phyloP scores from a whole-genome alignment of 345 rosid species.

The Laguncularia racemosa region DNA sequence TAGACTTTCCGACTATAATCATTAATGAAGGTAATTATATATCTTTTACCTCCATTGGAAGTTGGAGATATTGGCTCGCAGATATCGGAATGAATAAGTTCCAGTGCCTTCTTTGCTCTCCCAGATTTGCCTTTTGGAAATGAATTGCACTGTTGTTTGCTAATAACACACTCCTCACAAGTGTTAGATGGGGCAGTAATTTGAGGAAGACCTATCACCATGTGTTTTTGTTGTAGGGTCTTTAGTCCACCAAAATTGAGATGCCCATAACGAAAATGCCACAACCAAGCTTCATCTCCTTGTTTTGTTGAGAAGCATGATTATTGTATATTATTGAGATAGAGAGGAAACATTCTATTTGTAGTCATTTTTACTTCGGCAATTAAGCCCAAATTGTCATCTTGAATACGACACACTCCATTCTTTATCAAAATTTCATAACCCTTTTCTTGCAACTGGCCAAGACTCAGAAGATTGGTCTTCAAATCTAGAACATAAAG shows the following conservation, averaged over 20 bases:
- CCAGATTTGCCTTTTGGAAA: too few species aligned
- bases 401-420: neutral
- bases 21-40: neutral
- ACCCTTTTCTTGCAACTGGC: neutral
- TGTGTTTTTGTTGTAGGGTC: conserved; percentile 2
- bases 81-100: too few species aligned
- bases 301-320: neutral
- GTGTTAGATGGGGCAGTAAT: neutral
- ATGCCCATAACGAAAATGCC: conserved; percentile 2
- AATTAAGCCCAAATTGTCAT: neutral
- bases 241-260: too few species aligned
- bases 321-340: neutral
- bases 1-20: neutral
- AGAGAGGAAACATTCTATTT: neutral
- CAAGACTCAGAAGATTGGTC: neutral
- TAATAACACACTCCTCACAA: neutral
- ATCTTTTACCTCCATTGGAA: too few species aligned
- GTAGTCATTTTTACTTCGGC: neutral
- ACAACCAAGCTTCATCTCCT: neutral
- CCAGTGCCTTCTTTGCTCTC: too few species aligned
- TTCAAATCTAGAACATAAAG: neutral
- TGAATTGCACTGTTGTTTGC: too few species aligned
- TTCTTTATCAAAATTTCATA: neutral
- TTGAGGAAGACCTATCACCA: neutral
- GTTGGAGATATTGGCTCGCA: too few species aligned